phyloP scores from a whole-genome alignment of 1,139 yeast species.

The Sugiyamaella pinicola region DNA sequence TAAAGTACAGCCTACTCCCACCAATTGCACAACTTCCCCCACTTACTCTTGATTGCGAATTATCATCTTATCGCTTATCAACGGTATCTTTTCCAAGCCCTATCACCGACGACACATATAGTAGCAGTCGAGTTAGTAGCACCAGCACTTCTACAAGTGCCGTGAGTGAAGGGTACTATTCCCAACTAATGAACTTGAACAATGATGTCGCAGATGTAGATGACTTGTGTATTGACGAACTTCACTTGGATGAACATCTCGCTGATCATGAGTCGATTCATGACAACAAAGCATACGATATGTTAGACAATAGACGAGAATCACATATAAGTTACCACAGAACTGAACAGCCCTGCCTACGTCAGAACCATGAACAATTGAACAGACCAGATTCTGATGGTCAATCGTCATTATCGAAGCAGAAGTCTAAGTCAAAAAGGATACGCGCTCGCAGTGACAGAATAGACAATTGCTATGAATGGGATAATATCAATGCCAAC shows the following conservation, averaged over 20 bases:
- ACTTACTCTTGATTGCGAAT: constrained; percentile 7
- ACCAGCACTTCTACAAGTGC: not conserved
- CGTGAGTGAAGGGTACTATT: not conserved
- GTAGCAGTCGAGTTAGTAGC: not conserved
- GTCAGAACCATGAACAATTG: not conserved
- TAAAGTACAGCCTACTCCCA: constrained; percentile 8
- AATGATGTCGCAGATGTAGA: not conserved
- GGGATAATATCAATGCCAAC: constrained; percentile 32
- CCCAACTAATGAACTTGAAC: not conserved
- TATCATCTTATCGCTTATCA: constrained; percentile 10
- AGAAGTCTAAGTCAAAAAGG: not conserved
- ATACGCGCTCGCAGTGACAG: not conserved
- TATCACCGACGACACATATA: not conserved
- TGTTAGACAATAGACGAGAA: not conserved
- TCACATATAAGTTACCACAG: constrained; percentile 9
- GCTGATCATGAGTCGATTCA: not conserved
- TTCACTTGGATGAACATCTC: not conserved
- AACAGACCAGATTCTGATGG: not conserved
- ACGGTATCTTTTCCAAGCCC: constrained; percentile 2
- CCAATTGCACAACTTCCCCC: constrained; percentile 12
- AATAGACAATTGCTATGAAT: constrained; percentile 25
- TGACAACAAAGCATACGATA: too few species aligned
- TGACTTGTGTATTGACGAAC: not conserved
- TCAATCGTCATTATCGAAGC: not conserved
- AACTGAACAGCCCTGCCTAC: not conserved